These are phyloP conservation scores for Xenoacremonium recifei DNA, from an alignment of 2,329 filamentous ascomycete species.

Conservation along the genomic window DNA sequence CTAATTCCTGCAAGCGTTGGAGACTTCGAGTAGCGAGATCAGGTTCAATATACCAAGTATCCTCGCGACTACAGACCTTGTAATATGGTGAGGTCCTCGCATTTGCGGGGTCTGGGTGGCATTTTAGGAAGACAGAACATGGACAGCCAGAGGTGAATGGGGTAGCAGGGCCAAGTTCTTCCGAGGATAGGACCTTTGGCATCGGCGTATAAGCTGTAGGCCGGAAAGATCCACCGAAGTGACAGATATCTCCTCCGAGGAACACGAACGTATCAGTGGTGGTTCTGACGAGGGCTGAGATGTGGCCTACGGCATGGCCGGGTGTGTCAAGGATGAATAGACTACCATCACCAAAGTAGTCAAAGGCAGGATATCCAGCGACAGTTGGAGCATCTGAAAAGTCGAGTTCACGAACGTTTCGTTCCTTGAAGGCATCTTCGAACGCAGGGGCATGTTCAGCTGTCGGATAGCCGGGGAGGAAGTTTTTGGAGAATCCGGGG, in stretches of 20 bases:
- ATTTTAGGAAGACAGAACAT: not conserved
- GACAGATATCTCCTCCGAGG: conserved; percentile 41
- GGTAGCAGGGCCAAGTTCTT: not conserved
- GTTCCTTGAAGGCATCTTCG: not conserved
- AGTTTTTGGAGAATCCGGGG: not conserved
- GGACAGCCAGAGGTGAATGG: not conserved
- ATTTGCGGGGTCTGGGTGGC: not conserved
- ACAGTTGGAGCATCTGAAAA: conserved; percentile 8
- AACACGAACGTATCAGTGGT: conserved; percentile 39
- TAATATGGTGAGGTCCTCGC: not conserved
- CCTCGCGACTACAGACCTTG: not conserved
- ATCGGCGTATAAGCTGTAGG: not conserved
- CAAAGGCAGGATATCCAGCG: conserved; percentile 20
- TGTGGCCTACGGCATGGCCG: conserved; percentile 20
- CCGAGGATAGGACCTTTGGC: not conserved
- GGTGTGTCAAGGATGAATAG: conserved; percentile 24
- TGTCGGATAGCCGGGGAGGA: not conserved
- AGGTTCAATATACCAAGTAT: too few species aligned
- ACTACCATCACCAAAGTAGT: conserved; percentile 24
- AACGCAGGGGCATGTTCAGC: not conserved
- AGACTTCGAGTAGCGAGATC: not conserved
- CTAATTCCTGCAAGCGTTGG: not conserved
- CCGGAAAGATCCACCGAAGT: conserved; percentile 35
- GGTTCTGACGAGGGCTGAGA: conserved; percentile 33
- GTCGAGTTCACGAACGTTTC: not conserved